Conservation (phyloP, 2,329 filamentous ascomycete genomes). For the Cercospora canescens region DNA sequence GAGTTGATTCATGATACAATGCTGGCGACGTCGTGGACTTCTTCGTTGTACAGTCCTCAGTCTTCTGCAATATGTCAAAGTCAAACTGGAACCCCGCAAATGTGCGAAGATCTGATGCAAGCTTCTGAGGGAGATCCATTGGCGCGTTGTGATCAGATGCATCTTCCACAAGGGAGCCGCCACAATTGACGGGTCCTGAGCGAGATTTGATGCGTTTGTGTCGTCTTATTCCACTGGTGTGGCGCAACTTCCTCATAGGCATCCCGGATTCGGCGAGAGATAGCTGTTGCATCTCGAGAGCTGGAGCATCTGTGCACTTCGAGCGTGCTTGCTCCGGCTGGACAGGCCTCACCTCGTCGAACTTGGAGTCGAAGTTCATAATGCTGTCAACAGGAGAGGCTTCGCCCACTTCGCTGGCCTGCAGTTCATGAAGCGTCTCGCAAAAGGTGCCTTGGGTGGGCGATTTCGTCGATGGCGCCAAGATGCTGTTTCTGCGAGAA, state of each 20-base stretch:
- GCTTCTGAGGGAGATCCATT: constrained; percentile 2
- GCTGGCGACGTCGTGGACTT: neutral
- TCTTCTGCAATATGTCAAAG: constrained; percentile 11
- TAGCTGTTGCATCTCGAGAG: constrained; percentile 22
- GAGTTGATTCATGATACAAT: neutral
- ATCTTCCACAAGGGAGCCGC: neutral
- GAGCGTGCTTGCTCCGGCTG: neutral
- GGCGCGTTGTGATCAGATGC: neutral
- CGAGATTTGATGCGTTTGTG: neutral
- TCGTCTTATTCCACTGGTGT: neutral
- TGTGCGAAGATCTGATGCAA: neutral
- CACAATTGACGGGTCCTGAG: neutral
- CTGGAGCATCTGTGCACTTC: constrained; percentile 11
- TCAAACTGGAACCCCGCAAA: constrained; percentile 11
- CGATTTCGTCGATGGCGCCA: constrained; percentile 22
- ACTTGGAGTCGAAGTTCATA: neutral
- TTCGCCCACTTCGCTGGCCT: constrained; percentile 36
- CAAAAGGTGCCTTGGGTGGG: constrained; percentile 36
- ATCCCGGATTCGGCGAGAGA: neutral
- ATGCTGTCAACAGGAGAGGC: neutral
- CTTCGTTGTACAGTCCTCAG: neutral
- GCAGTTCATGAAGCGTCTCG: constrained; percentile 42
- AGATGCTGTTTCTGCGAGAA: constrained; percentile 10
- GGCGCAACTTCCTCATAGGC: constrained; percentile 1
- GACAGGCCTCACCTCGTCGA: neutral